Conservation (phyloP, 148 eudicot species). For the Nepenthes mirabilis region DNA sequence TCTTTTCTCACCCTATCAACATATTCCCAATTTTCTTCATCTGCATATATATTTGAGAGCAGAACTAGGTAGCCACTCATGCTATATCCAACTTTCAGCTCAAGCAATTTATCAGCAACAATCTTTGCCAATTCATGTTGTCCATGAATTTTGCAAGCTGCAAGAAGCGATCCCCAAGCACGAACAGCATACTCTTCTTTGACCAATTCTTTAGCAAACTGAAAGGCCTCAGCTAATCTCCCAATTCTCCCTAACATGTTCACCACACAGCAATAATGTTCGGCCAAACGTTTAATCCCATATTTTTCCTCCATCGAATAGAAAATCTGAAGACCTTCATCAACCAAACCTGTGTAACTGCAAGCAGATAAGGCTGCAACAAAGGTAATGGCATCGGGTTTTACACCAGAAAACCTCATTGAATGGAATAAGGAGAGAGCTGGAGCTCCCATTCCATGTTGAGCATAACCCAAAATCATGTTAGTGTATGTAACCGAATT, state of each 20-base stretch:
- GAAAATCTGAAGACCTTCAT: constrained; percentile 67
- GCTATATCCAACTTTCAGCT: constrained; percentile 30
- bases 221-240: constrained; percentile 59
- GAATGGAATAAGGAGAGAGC: constrained; percentile 50
- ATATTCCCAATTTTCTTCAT: constrained; percentile 73
- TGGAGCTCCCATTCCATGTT: constrained; percentile 63
- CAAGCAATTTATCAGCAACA: constrained; percentile 47
- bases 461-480: constrained; percentile 85
- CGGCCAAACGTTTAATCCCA: constrained; percentile 44
- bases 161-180: constrained; percentile 84
- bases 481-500: constrained; percentile 70
- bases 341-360: constrained; percentile 70
- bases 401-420: constrained; percentile 39
- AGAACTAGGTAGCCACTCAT: constrained; percentile 57
- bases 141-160: constrained; percentile 62
- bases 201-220: constrained; percentile 51
- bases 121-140: constrained; percentile 59
- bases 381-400: constrained; percentile 71
- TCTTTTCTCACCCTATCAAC: constrained; percentile 51
- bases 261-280: constrained; percentile 69
- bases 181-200: constrained; percentile 36
- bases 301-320: constrained; percentile 58
- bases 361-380: constrained; percentile 81
- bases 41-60: constrained; percentile 67
- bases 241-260: constrained; percentile 89